A percentile compares a stretch with the other conserved stretches of the same genome.
phyloP scores from a whole-genome alignment of 2,329 filamentous ascomycete species.

The Trichoderma hamatum region DNA sequence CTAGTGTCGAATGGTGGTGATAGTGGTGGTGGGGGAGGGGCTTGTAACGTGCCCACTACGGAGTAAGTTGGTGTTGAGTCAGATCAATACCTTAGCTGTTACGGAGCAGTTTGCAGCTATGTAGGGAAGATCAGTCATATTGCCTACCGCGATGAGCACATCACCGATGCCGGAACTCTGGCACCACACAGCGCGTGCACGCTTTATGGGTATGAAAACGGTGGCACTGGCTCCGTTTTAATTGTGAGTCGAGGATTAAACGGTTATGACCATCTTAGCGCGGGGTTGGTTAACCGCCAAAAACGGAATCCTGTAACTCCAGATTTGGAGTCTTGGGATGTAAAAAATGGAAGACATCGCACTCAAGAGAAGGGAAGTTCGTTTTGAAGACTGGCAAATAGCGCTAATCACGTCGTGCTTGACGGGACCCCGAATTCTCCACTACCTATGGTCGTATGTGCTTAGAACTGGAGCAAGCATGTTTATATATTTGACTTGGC shows the following conservation, averaged over 20 bases:
- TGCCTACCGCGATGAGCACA: too few relatives aligned
- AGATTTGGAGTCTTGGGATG: neutral
- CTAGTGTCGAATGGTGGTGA: neutral
- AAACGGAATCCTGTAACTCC: neutral
- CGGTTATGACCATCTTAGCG: neutral
- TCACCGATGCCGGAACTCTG: neutral
- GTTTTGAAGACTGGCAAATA: too few relatives aligned
- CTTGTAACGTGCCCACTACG: neutral
- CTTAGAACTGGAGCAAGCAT: too few relatives aligned
- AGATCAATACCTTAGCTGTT: neutral
- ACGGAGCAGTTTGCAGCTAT: neutral
- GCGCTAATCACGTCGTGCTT: too few relatives aligned
- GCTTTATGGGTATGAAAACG: neutral
- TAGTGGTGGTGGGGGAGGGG: neutral
- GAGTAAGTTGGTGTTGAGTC: neutral
- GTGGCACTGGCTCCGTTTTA: neutral
- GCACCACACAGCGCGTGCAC: neutral
- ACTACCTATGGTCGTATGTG: too few relatives aligned
- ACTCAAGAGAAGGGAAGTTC: too few relatives aligned
- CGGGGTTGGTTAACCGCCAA: neutral
- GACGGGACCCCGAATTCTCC: too few relatives aligned
- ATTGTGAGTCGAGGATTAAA: neutral
- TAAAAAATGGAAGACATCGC: neutral
- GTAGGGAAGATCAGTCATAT: too few relatives aligned
- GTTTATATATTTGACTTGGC: too few relatives aligned